Conservation (phyloP, 148 eudicot species). For the Oxyria digyna region DNA sequence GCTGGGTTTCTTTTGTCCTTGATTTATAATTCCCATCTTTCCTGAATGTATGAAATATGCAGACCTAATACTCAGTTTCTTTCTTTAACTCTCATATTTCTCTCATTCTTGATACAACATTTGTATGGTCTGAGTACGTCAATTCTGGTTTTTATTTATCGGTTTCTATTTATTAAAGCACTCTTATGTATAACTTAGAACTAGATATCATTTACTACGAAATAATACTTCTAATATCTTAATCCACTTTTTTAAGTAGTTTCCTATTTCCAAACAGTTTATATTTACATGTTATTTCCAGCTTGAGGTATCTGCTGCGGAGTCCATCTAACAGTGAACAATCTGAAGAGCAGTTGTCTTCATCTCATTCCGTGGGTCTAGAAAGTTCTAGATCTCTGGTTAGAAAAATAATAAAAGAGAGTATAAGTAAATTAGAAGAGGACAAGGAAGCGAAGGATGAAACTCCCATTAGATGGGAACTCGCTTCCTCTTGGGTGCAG, state of each 20-base stretch:
- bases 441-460: conserved; percentile 26
- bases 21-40: not conserved
- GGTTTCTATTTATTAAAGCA: not conserved
- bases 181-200: not conserved
- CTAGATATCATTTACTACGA: not conserved
- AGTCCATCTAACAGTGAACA: conserved; percentile 25
- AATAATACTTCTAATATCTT: too few species aligned
- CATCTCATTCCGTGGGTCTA: conserved; percentile 22
- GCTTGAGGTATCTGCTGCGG: conserved; percentile 70
- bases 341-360: conserved; percentile 32
- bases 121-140: not conserved
- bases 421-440: conserved; percentile 50
- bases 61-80: too few species aligned
- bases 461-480: conserved; percentile 83
- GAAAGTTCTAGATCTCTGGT: conserved; percentile 42
- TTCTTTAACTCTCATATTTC: not conserved
- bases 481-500: conserved; percentile 95
- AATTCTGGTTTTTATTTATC: not conserved
- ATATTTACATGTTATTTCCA: conserved; percentile 18
- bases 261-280: not conserved
- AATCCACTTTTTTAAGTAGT: not conserved
- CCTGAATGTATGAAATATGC: not conserved
- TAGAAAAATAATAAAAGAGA: conserved; percentile 41
- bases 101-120: not conserved
- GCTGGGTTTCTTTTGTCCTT: not conserved